Conservation (phyloP, 495 filamentous ascomycete genomes). For the Coniosporium apollinis region DNA sequence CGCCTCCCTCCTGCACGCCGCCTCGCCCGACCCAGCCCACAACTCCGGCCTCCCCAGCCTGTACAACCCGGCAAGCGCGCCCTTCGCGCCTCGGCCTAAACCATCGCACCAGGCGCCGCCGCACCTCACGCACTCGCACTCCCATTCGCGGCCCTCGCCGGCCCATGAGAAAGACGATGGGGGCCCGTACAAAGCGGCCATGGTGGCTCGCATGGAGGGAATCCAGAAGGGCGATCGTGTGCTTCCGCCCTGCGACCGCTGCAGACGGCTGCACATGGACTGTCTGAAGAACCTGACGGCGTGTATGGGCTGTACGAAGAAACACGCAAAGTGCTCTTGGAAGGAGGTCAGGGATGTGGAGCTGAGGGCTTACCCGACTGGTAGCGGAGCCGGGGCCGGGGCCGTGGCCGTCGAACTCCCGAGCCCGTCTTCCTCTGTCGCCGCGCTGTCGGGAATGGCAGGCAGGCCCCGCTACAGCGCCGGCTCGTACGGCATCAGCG, state of each 20-base stretch:
- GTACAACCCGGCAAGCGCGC: neutral
- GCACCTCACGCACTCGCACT: neutral
- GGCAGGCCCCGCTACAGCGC: too few relatives aligned
- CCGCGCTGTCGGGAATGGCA: too few relatives aligned
- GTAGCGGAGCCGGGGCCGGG: too few relatives aligned
- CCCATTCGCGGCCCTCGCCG: slow-evolving; percentile 20
- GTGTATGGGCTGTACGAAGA: slow-evolving; percentile 74
- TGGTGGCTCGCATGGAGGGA: slow-evolving; percentile 60
- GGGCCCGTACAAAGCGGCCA: slow-evolving; percentile 45
- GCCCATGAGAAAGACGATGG: slow-evolving; percentile 37
- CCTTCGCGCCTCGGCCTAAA: neutral
- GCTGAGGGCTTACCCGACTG: too few relatives aligned
- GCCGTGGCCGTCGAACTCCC: too few relatives aligned
- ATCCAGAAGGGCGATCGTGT: slow-evolving; percentile 54
- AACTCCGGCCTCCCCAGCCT: neutral
- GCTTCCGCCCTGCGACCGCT: slow-evolving; percentile 67
- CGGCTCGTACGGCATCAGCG: too few relatives aligned
- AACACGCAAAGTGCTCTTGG: slow-evolving; percentile 77
- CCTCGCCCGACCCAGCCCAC: neutral
- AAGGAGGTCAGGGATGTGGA: slow-evolving; percentile 58
- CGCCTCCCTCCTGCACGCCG: slow-evolving; percentile 2
- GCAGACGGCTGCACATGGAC: slow-evolving; percentile 59
- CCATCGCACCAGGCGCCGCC: neutral
- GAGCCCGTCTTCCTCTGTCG: too few relatives aligned
- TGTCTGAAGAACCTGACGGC: slow-evolving; percentile 74